These are phyloP conservation scores for Neurospora sp. DNA, from an alignment of 495 filamentous ascomycete genomes.

Conservation along the genomic window DNA sequence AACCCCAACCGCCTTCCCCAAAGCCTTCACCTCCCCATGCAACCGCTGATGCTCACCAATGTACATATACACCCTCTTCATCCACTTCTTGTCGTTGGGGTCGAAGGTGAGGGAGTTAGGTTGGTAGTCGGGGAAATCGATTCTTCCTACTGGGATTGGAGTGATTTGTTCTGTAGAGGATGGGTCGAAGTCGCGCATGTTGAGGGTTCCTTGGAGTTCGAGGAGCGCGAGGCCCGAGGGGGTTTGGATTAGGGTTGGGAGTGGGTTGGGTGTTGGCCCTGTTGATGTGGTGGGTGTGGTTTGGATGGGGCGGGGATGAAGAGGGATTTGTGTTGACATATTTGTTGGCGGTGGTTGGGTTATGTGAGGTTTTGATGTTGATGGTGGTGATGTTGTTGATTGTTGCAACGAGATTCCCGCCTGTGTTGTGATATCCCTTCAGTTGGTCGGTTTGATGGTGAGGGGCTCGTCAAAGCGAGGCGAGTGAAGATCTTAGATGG, in stretches of 20 bases:
- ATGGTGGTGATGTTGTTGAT: background rate
- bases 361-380: background rate
- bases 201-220: constrained; percentile 83
- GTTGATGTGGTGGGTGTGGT: background rate
- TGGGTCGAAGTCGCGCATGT: constrained; percentile 36
- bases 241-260: constrained; percentile 80
- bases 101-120: constrained; percentile 29
- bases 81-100: constrained; percentile 53
- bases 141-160: constrained; percentile 54
- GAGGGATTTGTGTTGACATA: constrained; percentile 11
- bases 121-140: constrained; percentile 69
- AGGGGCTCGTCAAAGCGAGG: background rate
- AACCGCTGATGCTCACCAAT: constrained; percentile 84
- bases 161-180: constrained; percentile 4
- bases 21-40: constrained; percentile 80
- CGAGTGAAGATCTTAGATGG: background rate
- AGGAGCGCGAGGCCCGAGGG: constrained; percentile 70
- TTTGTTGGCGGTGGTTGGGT: background rate
- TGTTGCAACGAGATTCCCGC: background rate
- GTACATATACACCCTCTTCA: constrained; percentile 80
- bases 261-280: constrained; percentile 35
- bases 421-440: background rate
- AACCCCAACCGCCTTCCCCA: constrained; percentile 66
- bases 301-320: constrained; percentile 5
- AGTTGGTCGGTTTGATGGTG: background rate